Percentiles rank a stretch among this genome's conserved stretches.
Conservation (phyloP, 2,329 filamentous ascomycete species). For the Torrubiella hemipterigena region DNA sequence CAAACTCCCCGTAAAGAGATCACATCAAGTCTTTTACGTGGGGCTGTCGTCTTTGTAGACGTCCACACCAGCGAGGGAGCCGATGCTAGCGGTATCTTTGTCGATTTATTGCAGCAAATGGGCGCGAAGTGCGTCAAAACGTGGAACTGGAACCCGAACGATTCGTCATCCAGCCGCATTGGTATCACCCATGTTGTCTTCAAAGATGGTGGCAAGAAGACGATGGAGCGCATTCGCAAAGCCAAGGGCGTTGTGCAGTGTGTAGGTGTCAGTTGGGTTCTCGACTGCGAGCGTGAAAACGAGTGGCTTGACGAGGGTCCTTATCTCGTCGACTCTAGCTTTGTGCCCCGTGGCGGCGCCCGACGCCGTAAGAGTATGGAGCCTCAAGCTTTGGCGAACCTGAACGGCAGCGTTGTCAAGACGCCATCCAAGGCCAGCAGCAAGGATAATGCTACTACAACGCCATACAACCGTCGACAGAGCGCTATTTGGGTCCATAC, state of each 20-base stretch:
- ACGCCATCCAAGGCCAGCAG: conserved; percentile 19
- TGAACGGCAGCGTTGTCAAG: conserved; percentile 51
- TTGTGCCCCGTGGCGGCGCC: conserved; percentile 56
- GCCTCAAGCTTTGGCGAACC: conserved; percentile 55
- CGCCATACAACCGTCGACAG: conserved; percentile 38
- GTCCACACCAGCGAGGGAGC: conserved; percentile 72
- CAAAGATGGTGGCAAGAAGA: conserved; percentile 74
- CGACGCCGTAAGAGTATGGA: conserved; percentile 75
- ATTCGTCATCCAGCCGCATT: conserved; percentile 36
- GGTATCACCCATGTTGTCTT: conserved; percentile 83
- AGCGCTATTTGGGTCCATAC: conserved; percentile 44
- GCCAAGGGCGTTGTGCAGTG: conserved; percentile 67
- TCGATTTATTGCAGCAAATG: conserved; percentile 68
- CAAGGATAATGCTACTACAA: conserved; percentile 14
- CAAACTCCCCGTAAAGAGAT: conserved; percentile 44
- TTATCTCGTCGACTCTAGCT: conserved; percentile 56
- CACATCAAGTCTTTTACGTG: conserved; percentile 45
- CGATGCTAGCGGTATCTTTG: conserved; percentile 70
- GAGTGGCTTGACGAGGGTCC: conserved; percentile 63
- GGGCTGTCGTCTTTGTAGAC: conserved; percentile 71
- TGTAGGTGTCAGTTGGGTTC: conserved; percentile 78
- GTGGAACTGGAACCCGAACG: conserved; percentile 59
- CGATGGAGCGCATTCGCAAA: conserved; percentile 67
- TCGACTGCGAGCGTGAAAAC: conserved; percentile 71
- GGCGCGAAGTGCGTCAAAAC: conserved; percentile 67